Evolutionary conservation across 2,329 filamentous ascomycete species (phyloP).

Genomic region (Fusarium stilboides): DNA sequence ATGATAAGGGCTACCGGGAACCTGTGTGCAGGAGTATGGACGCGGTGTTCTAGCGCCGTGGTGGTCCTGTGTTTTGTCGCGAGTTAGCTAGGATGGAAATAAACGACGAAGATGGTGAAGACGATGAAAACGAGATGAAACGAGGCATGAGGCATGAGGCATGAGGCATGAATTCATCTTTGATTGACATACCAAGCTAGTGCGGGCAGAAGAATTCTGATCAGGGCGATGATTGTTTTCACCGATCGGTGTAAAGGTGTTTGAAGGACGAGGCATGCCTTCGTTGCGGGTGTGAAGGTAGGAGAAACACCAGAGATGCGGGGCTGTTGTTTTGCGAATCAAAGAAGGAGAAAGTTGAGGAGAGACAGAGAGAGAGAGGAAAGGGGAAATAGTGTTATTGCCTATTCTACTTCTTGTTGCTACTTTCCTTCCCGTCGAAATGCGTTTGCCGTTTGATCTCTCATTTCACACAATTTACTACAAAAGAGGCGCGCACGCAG

Average conservation of each 20-base stretch:
- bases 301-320: not conserved
- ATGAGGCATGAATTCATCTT: not conserved
- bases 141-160: not conserved
- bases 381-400: not conserved
- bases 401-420: not conserved
- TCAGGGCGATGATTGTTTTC: not conserved
- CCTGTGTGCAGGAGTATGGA: not conserved
- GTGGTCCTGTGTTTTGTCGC: not conserved
- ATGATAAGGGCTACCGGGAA: not conserved
- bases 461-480: not conserved
- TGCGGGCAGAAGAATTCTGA: not conserved
- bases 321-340: not conserved
- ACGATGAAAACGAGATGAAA: not conserved
- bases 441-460: not conserved
- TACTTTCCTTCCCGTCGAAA: not conserved
- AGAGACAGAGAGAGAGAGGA: not conserved
- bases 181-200: not conserved
- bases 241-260: not conserved
- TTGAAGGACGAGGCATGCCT: not conserved
- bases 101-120: not conserved
- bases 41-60: not conserved
- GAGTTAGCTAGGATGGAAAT: not conserved
- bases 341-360: not conserved
- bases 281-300: no score
- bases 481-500: not conserved